These are phyloP conservation scores for Periglandula ipomoeae DNA, from an alignment of 2,329 filamentous ascomycete species.

Conservation along the genomic window DNA sequence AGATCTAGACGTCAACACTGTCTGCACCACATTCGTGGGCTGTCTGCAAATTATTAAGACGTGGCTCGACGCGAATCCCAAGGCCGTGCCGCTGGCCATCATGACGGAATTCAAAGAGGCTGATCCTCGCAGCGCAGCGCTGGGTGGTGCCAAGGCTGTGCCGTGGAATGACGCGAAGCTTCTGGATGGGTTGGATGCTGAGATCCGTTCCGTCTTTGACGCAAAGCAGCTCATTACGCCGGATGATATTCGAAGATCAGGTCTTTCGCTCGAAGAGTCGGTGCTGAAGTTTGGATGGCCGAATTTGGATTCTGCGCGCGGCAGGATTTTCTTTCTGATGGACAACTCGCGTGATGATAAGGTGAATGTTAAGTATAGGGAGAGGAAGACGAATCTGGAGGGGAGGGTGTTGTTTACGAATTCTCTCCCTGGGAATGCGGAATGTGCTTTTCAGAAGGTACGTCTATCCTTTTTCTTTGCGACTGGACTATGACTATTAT, in stretches of 20 bases:
- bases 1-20: slow-evolving; percentile 35
- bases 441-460: slow-evolving; percentile 38
- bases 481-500: no score
- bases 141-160: slow-evolving; percentile 27
- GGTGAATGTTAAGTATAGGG: slow-evolving; percentile 30
- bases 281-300: slow-evolving; percentile 40
- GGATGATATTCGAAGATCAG: slow-evolving; percentile 32
- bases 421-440: slow-evolving; percentile 31
- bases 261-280: slow-evolving; percentile 35
- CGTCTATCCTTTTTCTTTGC: no score
- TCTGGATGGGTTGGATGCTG: slow-evolving; percentile 34
- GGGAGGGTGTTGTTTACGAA: slow-evolving; percentile 40
- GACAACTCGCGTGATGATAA: slow-evolving; percentile 35
- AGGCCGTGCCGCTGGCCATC: slow-evolving; percentile 37
- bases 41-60: slow-evolving; percentile 33
- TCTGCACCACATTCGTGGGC: slow-evolving; percentile 35
- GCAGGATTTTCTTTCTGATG: slow-evolving; percentile 40
- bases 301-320: slow-evolving; percentile 31
- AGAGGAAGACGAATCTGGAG: slow-evolving; percentile 24
- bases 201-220: slow-evolving; percentile 35
- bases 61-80: slow-evolving; percentile 33
- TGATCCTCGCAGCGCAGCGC: slow-evolving; percentile 11
- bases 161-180: slow-evolving; percentile 32
- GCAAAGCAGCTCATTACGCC: slow-evolving; percentile 33
- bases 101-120: slow-evolving; percentile 40